These are phyloP conservation scores for Taiozyma sp. DNA, from an alignment of 1,139 yeast species.

Conservation along the genomic window DNA sequence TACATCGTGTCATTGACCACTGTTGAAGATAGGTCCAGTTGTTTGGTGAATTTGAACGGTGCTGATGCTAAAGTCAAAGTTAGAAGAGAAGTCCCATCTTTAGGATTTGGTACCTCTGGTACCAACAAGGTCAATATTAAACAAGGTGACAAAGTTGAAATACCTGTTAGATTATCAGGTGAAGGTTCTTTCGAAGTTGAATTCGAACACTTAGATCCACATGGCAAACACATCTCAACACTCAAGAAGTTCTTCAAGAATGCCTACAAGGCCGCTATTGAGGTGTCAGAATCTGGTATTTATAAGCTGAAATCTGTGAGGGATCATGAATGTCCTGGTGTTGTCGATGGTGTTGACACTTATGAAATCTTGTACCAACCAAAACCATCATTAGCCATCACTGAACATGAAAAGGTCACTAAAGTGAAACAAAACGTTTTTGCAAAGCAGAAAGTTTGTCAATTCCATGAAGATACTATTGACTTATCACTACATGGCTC, in stretches of 20 bases:
- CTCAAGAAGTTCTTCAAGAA: conserved; percentile 29
- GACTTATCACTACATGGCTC: conserved; percentile 52
- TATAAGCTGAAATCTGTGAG: conserved; percentile 53
- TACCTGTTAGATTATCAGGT: conserved; percentile 56
- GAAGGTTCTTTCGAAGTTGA: conserved; percentile 43
- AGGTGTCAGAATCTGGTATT: conserved; percentile 51
- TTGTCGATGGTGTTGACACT: conserved; percentile 31
- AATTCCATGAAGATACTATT: conserved; percentile 41
- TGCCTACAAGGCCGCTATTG: conserved; percentile 34
- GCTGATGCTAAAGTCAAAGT: conserved; percentile 58
- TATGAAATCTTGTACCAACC: conserved; percentile 46
- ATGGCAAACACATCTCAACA: conserved; percentile 24
- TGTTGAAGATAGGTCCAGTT: conserved; percentile 66
- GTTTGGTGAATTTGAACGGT: conserved; percentile 61
- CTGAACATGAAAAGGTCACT: conserved; percentile 27
- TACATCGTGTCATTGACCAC: conserved; percentile 58
- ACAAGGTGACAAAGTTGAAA: conserved; percentile 52
- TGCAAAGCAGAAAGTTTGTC: conserved; percentile 39
- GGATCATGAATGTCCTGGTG: conserved; percentile 70
- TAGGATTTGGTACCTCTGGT: conserved; percentile 35
- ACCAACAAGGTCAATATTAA: conserved; percentile 37
- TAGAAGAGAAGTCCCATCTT: conserved; percentile 60
- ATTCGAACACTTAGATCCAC: conserved; percentile 31
- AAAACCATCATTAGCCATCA: conserved; percentile 46
- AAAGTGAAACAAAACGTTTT: conserved; percentile 22